Conservation (phyloP, 768 basidiomycete species). For the Lactarius indigo region DNA sequence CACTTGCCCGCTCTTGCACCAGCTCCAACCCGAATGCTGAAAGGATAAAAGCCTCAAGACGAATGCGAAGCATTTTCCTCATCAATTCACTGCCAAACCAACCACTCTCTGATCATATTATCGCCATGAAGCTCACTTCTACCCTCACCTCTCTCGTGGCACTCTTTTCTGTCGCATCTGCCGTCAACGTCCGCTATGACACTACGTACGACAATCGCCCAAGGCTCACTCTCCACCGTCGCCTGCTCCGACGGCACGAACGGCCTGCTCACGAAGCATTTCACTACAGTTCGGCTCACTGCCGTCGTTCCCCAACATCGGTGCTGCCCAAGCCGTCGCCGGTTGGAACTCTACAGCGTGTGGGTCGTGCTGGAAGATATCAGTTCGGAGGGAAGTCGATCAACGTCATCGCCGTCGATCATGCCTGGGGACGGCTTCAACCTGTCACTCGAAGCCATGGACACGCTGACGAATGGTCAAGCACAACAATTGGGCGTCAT, state of each 20-base stretch:
- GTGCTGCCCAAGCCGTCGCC: slow-evolving; percentile 34
- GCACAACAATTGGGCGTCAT: slow-evolving; percentile 49
- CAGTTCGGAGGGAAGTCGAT: slow-evolving; percentile 31
- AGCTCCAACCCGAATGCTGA: not conserved
- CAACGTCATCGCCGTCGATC: slow-evolving; percentile 34
- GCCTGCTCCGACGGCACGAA: slow-evolving; percentile 36
- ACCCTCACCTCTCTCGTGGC: slow-evolving; percentile 26
- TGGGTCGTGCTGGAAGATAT: slow-evolving; percentile 37
- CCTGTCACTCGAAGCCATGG: slow-evolving; percentile 36
- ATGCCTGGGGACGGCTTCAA: slow-evolving; percentile 35
- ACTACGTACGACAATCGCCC: slow-evolving; percentile 31
- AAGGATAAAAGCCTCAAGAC: not conserved
- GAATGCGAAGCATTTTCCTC: not conserved
- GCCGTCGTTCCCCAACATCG: slow-evolving; percentile 34
- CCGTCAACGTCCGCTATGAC: slow-evolving; percentile 32
- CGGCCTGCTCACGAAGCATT: slow-evolving; percentile 33
- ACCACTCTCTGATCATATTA: not conserved
- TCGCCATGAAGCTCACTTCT: slow-evolving; percentile 31
- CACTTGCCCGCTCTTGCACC: not conserved
- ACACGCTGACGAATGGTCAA: slow-evolving; percentile 38
- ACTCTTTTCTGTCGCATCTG: slow-evolving; percentile 10
- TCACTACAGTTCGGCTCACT: slow-evolving; percentile 34
- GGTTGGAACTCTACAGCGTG: slow-evolving; percentile 33
- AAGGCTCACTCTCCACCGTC: slow-evolving; percentile 24
- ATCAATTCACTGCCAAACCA: not conserved